Conservation (phyloP, 1,139 yeast species). For the Geotrichum bryndzae region DNA sequence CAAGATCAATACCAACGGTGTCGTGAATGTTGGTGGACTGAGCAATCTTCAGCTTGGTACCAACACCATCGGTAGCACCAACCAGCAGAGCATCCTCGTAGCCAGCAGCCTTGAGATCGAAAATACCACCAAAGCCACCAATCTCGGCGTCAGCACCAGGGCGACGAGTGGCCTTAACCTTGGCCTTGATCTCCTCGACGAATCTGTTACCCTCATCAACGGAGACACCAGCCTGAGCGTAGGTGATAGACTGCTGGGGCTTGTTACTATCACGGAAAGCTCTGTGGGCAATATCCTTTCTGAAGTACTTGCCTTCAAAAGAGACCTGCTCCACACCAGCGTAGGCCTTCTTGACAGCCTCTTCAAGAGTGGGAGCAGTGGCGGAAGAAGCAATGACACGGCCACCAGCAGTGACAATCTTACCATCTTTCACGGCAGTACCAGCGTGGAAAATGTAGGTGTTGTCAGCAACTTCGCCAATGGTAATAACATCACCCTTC, state of each 20-base stretch:
- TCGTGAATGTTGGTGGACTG: constrained; percentile 83
- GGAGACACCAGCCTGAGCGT: constrained; percentile 93
- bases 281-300: constrained; percentile 93
- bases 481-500: constrained; percentile 79
- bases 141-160: constrained; percentile 97
- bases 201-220: constrained; percentile 90
- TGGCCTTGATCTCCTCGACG: constrained; percentile 83
- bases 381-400: constrained; percentile 96
- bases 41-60: constrained; percentile 92
- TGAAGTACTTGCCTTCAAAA: constrained; percentile 71
- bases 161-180: constrained; percentile 91
- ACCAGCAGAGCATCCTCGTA: constrained; percentile 76
- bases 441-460: constrained; percentile 94
- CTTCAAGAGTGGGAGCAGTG: constrained; percentile 63
- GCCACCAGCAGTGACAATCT: constrained; percentile 84
- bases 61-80: constrained; percentile 99
- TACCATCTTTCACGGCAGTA: constrained; percentile 52
- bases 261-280: constrained; percentile 62
- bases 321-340: constrained; percentile 70
- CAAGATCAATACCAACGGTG: constrained; percentile 96
- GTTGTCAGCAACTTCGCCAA: constrained; percentile 43
- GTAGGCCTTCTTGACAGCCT: constrained; percentile 82
- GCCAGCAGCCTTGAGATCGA: constrained; percentile 85
- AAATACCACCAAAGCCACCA: constrained; percentile 98
- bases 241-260: constrained; percentile 47